These are phyloP conservation scores for Musa acuminata DNA, from an alignment of 176 grass and related monocot species.

Conservation along the genomic window DNA sequence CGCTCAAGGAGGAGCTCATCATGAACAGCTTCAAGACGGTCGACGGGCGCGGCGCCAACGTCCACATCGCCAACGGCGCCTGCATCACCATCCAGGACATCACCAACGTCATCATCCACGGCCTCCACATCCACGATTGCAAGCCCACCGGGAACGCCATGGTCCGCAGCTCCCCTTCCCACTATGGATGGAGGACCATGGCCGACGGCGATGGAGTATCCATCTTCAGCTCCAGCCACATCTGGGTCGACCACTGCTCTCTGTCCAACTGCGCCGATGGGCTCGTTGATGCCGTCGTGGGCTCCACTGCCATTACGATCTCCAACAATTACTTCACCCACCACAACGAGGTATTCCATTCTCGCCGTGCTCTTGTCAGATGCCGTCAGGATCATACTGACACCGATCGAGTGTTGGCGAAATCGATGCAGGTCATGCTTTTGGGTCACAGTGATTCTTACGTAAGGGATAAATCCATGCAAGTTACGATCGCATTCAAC, in stretches of 20 bases:
- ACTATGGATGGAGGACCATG: slow-evolving; percentile 4
- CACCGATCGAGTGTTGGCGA: not conserved
- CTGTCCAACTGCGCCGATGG: slow-evolving; percentile 9
- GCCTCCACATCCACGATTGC: slow-evolving; percentile 5
- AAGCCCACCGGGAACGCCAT: slow-evolving; percentile 8
- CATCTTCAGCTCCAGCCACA: slow-evolving; percentile 2
- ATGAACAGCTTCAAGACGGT: slow-evolving; percentile 13
- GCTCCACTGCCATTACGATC: slow-evolving; percentile 2
- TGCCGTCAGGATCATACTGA: too few species aligned
- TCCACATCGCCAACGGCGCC: slow-evolving; percentile 1
- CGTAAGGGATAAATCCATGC: slow-evolving; percentile 1
- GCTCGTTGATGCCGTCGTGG: not conserved
- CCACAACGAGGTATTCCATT: not conserved
- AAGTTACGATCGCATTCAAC: slow-evolving; percentile 7
- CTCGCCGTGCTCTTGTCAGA: too few species aligned
- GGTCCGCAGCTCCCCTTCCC: slow-evolving; percentile 5
- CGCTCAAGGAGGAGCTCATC: slow-evolving; percentile 12
- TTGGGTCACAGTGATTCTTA: slow-evolving; percentile 7
- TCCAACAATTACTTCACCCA: slow-evolving; percentile 15
- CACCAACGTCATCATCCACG: slow-evolving; percentile 14
- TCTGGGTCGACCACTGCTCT: slow-evolving; percentile 12
- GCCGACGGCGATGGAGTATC: slow-evolving; percentile 4
- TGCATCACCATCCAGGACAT: slow-evolving; percentile 5
- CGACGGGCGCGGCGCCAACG: slow-evolving; percentile 3
- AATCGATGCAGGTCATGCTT: slow-evolving; percentile 6